Conservation (phyloP, 257 asterid species). For the Lycium ferocissimum region DNA sequence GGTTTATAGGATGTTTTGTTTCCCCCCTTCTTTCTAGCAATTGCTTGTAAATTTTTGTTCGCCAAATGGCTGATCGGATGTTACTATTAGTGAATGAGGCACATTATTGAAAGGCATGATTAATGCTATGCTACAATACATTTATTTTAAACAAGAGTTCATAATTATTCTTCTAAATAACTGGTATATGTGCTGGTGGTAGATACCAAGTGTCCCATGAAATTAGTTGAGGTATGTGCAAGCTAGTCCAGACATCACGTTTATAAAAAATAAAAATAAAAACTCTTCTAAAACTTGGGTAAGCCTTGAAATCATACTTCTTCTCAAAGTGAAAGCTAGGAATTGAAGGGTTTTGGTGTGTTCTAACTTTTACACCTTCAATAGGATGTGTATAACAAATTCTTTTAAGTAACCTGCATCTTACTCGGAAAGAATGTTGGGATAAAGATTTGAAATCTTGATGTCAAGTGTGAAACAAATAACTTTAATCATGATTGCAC, state of each 20-base stretch:
- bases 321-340: not conserved
- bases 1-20: not conserved
- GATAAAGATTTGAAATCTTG: not conserved
- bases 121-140: not conserved
- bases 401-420: not conserved
- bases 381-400: not conserved
- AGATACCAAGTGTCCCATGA: too few species aligned
- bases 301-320: not conserved
- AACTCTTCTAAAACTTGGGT: too few species aligned
- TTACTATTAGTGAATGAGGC: slow-evolving; percentile 3
- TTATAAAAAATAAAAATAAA: too few species aligned
- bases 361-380: not conserved
- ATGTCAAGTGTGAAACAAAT: not conserved
- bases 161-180: not conserved
- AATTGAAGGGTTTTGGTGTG: not conserved
- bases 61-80: slow-evolving; percentile 8
- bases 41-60: slow-evolving; percentile 9
- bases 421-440: not conserved
- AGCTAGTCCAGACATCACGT: not conserved
- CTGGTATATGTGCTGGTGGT: not conserved
- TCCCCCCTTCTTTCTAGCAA: not conserved
- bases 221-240: not conserved
- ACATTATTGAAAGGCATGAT: not conserved
- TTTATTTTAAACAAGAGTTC: not conserved
- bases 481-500: not conserved